Base-by-base conservation (phyloP, 108 stramenopile species). In the Discostella pseudostelligera region DNA sequence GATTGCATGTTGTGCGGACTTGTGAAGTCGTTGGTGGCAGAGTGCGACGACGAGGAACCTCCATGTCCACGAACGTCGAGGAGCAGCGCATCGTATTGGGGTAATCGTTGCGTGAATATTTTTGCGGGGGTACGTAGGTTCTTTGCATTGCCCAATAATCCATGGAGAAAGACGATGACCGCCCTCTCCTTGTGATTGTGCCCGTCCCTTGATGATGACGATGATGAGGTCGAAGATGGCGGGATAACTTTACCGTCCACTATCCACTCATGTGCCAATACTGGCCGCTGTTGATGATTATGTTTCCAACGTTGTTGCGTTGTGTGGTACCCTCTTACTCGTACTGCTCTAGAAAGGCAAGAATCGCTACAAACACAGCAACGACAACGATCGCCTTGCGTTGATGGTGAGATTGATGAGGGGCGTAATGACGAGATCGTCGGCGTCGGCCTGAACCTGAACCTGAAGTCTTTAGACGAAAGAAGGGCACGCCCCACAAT, bases 61-160 rank as follows among this genome's bases (percentile, higher is more conserved):
- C 92, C 92, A 55, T 90, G 92, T 32, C 88, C 93, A 64, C 84
- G 78, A 40, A 91, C 36, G 70, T 94, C 87, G 53, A 90, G 48
- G 22, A 87, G 49, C 59, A 88, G 56, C 11, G 85, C 88, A 17
- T 59, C 16, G 36, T 72, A 54, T 28, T 74, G 42, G 16, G 79
- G 79, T 22, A 76, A 21, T 42, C 21, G 32, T 13, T 29, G 50
- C 10, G 57, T 83, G 63, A 59, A 82, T 62, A 80, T 75, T 53
- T 83, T 83, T 32, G 88, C 89, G 40, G 87, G 82, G 2, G 84
- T 88, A 25, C 77, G 74, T 11, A 94, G 56, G 78, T 94, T 94
- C 73, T 78, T 79, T 8, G 81, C 80, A 70, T 86, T 84, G 10
- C 93, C 93, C 59, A 94, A 57, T 17, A 94, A 55, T 6, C 93